Evolutionary conservation across 495 filamentous ascomycete species (phyloP), one percentile per base, ranked within the genome.

Genomic region (Choiromyces venosus): DNA sequence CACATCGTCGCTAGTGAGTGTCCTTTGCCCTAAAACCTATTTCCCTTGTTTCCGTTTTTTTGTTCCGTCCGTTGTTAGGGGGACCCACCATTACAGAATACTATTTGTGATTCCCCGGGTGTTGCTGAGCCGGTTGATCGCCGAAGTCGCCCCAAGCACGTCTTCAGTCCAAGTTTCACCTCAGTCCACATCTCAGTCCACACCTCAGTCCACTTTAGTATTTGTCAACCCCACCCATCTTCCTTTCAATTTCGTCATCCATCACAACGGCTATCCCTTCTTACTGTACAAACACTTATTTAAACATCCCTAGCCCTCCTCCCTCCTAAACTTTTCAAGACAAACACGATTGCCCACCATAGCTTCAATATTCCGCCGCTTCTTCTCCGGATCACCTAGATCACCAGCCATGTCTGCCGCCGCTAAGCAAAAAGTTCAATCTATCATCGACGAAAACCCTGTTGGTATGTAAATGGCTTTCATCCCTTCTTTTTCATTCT

Each of bases 401-500:
- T 84, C 85, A 71, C 85, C 91, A 76, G 85, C 86, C 81, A 87
- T 82, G 78, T 91, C 93, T 79, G 89, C 91, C 83, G 68, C 74
- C 16, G 92, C 94, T 74, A 93, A 92, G 84, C 87, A 87, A 72
- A 94, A 94, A 83, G 93, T 92, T 65, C 90, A 97, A 83, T 81
- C 80, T 74, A 89, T 97, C 84, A 97, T 99, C 81, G 88, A 97
- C 81, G 91, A 97, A 76, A 94, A 98, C 84, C 86, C 89, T 74
- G 95, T 98, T 80, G 90, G 92, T 93, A 86, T 65, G 90, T 88
- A 66, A 37, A 35, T 36, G 46, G 66, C 39, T 61, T 70, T 69
- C 56, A 37, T 18, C 52, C 36, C 37, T 37, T 7, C 33, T 37
- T 70, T 33, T 18, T 36, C 38, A 37, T 38, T n/a, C 68, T 69